Evolutionary conservation across 768 basidiomycete genomes (phyloP), one percentile per base, ranked within the genome.

Genomic region (Pholiota conissans): DNA sequence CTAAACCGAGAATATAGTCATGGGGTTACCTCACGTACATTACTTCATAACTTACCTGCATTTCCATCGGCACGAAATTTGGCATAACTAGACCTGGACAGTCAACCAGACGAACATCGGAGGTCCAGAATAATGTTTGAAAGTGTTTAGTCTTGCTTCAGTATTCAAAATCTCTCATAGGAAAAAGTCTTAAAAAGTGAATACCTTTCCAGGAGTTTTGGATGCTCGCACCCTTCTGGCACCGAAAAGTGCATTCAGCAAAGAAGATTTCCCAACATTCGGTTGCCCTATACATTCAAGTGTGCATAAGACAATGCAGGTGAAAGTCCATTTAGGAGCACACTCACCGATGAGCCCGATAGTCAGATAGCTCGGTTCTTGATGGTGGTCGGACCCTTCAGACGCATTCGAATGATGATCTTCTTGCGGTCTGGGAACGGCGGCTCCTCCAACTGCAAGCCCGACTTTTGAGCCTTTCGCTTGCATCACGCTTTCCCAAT

Each of bases 51-150:
- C 69, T 18, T 62, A 86, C 90, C 76, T 95, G 93, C 67, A 87
- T 82, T 70, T 94, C 91, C 85, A 93, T 85, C 8, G 87, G 90
- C 4, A 89, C 82, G 64, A 81, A 80, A 59, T 86, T 89, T 8
- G 96, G 96, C 79, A 96, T 87, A 2, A 98, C 93, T 14, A 98
- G 82, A 9, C 96, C 96, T 0, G 96, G 96, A 65, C 96, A 98
- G 71, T 98, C 96, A 34, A 94, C 93, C 8, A 98, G 81, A 46
- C 93, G 89, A 59, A 98, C 82, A 59, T 93, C 86, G 1, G 81
- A 73, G 24, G 91, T 93, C 88, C 89, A 92, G 71, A 89, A 96
- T 40, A 96, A 81, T 0, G 95, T 98, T 70, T 98, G 93, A 67
- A 94, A 93, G 69, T 97, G 94, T 73, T 96, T 97, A 3, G 94